Conservation (phyloP, 2,329 filamentous ascomycete species). For the Aureobasidium zeae region DNA sequence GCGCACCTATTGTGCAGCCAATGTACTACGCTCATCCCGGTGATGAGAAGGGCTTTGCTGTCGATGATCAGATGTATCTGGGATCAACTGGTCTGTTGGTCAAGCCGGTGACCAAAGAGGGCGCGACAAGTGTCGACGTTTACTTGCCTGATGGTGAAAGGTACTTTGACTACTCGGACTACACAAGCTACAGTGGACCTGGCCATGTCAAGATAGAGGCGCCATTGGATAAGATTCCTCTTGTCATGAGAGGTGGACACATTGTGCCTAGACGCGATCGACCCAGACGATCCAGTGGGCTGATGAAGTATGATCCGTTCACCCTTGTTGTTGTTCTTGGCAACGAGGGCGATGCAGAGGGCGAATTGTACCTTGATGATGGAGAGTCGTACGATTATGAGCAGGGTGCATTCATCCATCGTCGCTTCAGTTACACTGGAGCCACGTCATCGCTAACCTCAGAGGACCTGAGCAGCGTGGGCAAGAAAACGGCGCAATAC, state of each 20-base stretch:
- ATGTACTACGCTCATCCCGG: constrained; percentile 87
- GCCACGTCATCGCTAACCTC: constrained; percentile 53
- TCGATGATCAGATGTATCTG: constrained; percentile 91
- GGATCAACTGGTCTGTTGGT: constrained; percentile 82
- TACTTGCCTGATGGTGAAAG: constrained; percentile 82
- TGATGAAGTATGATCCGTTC: constrained; percentile 94
- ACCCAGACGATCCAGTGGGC: constrained; percentile 70
- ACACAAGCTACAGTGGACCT: constrained; percentile 61
- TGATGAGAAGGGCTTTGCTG: constrained; percentile 74
- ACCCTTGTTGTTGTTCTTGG: constrained; percentile 72
- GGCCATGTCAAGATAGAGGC: constrained; percentile 66
- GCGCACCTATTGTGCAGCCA: constrained; percentile 78
- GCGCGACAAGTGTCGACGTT: constrained; percentile 61
- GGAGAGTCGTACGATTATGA: constrained; percentile 87
- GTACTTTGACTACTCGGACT: constrained; percentile 95
- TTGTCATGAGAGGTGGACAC: constrained; percentile 88
- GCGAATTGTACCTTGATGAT: constrained; percentile 84
- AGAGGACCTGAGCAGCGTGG: constrained; percentile 50
- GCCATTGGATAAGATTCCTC: constrained; percentile 74
- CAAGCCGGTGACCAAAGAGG: constrained; percentile 79
- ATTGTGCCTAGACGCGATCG: constrained; percentile 84
- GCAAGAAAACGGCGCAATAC: constrained; percentile 61
- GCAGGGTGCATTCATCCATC: constrained; percentile 78
- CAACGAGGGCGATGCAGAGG: constrained; percentile 61
- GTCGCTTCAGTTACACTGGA: constrained; percentile 59